These are phyloP conservation scores for Nicotiana undulata DNA, from an alignment of 257 asterid genomes.

Conservation along the genomic window DNA sequence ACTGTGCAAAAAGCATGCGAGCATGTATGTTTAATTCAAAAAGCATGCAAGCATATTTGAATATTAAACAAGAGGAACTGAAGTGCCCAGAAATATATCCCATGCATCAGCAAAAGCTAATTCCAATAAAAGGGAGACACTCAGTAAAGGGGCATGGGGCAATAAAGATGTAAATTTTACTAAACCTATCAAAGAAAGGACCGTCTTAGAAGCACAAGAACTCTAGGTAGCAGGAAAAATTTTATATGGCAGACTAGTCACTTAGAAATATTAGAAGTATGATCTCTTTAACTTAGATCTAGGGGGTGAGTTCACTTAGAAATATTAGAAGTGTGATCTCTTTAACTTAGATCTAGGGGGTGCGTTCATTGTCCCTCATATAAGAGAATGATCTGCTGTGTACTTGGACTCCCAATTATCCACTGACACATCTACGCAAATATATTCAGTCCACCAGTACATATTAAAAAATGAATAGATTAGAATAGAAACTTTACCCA, in stretches of 20 bases:
- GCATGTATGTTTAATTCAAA: too few relatives aligned
- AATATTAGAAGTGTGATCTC: not conserved
- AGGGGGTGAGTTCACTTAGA: not conserved
- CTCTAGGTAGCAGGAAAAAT: not conserved
- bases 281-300: not conserved
- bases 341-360: not conserved
- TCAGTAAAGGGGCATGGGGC: not conserved
- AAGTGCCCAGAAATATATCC: not conserved
- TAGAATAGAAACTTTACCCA: slow-evolving; percentile 82
- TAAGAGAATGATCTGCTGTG: not conserved
- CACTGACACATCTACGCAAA: not conserved
- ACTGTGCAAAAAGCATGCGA: not conserved
- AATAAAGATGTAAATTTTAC: not conserved
- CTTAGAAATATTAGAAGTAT: not conserved
- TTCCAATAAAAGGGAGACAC: not conserved
- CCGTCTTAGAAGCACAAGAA: not conserved
- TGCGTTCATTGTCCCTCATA: not conserved
- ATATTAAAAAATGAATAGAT: slow-evolving; percentile 2
- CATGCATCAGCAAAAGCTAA: not conserved
- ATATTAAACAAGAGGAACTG: not conserved
- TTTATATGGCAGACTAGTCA: not conserved
- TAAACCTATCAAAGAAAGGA: not conserved
- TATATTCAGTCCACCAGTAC: not conserved
- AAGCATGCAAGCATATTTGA: not conserved
- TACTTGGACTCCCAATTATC: not conserved